phyloP scores from a whole-genome alignment of 1,284 basidiomycete species.

The Trichosporon ovoides region DNA sequence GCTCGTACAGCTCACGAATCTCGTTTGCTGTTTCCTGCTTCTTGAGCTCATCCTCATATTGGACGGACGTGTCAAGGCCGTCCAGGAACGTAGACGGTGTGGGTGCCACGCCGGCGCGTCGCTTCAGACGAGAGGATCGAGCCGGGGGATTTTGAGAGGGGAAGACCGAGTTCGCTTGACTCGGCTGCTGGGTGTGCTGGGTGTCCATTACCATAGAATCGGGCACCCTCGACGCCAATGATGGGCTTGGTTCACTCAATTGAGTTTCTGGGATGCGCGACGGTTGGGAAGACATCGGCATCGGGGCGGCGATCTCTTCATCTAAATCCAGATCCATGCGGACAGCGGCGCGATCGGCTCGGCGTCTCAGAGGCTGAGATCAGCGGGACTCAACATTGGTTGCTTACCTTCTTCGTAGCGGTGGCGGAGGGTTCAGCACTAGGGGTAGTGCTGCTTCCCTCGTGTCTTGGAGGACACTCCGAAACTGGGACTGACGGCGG shows the following conservation, averaged over 20 bases:
- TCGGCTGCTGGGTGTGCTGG: neutral
- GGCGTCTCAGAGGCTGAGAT: constrained; percentile 25
- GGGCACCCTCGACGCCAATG: constrained; percentile 6
- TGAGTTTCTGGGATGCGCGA: constrained; percentile 15
- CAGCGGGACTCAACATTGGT: neutral
- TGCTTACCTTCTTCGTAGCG: constrained; percentile 6
- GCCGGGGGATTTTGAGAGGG: neutral
- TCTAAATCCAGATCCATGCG: constrained; percentile 22
- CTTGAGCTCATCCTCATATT: constrained; percentile 22
- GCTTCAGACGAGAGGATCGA: constrained; percentile 17
- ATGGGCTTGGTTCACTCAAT: constrained; percentile 3
- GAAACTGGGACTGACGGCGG: neutral
- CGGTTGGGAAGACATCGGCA: neutral
- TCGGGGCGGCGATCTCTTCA: constrained; percentile 10
- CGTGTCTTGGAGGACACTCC: constrained; percentile 5
- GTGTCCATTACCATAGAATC: constrained; percentile 21
- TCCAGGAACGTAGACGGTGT: constrained; percentile 19
- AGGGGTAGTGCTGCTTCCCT: constrained; percentile 33
- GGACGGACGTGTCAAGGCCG: constrained; percentile 19
- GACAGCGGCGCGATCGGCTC: constrained; percentile 20
- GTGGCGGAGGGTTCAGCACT: neutral
- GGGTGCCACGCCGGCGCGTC: constrained; percentile 18
- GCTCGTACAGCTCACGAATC: constrained; percentile 37
- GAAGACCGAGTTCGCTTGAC: neutral
- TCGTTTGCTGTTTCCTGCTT: constrained; percentile 28